A percentile compares a stretch with the other conserved stretches of the same genome.
These are phyloP conservation scores for Astragalus glycyphyllos DNA, from an alignment of 306 rosid species.

Conservation along the genomic window DNA sequence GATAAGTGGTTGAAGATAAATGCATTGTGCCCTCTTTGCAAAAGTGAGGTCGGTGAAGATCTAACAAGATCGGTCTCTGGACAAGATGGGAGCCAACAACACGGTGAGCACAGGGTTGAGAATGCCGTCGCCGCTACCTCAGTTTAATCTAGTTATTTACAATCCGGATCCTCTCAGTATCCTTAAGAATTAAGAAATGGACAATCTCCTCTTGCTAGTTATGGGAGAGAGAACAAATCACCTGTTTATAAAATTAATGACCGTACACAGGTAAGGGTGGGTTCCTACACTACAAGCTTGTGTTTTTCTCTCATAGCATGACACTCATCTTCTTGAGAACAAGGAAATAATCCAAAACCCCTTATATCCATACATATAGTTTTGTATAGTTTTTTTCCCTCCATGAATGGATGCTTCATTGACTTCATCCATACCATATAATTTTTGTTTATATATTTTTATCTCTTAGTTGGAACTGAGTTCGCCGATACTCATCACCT, in stretches of 20 bases:
- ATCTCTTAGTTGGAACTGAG: constrained; percentile 34
- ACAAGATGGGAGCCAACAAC: constrained; percentile 56
- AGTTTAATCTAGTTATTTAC: constrained; percentile 37
- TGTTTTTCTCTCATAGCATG: constrained; percentile 32
- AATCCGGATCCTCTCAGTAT: constrained; percentile 37
- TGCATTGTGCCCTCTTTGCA: constrained; percentile 91
- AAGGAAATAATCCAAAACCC: constrained; percentile 30
- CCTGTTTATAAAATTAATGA: constrained; percentile 29
- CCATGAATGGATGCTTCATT: constrained; percentile 44
- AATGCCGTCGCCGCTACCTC: constrained; percentile 42
- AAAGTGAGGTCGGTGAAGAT: constrained; percentile 73
- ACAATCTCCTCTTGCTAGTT: constrained; percentile 35
- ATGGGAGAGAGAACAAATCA: constrained; percentile 33
- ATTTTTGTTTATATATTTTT: constrained; percentile 41
- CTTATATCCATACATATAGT: constrained; percentile 34
- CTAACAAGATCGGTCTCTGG: constrained; percentile 47
- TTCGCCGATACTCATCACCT: constrained; percentile 2
- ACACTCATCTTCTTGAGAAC: constrained; percentile 30
- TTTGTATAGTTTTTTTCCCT: constrained; percentile 43
- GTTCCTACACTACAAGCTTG: constrained; percentile 31
- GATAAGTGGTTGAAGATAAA: constrained; percentile 98
- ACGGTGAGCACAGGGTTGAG: constrained; percentile 47
- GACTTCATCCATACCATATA: constrained; percentile 40
- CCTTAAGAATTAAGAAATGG: constrained; percentile 32
- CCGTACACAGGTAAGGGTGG: constrained; percentile 15